Percentiles rank a stretch among this genome's conserved stretches.
Evolutionary conservation across 208 protist genomes (phyloP).

Genomic region (Borovskyia barvae): DNA sequence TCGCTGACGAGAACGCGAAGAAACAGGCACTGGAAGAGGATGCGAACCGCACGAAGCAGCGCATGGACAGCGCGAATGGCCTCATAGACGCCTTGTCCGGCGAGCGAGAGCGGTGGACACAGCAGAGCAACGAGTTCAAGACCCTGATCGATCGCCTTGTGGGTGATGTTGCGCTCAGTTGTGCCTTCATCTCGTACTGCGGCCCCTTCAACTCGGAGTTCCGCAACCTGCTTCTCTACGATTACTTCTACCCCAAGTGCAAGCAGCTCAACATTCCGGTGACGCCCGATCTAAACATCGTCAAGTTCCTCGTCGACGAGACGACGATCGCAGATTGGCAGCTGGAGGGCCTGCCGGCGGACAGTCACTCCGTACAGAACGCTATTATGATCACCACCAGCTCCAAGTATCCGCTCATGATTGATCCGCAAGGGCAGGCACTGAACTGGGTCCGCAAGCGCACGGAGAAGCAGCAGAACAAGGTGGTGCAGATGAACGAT

Average conservation of each 20-base stretch:
- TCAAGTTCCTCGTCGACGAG: conserved; percentile 96
- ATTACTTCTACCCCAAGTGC: conserved; percentile 92
- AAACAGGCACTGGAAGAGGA: conserved; percentile 97
- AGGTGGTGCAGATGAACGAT: conserved; percentile 93
- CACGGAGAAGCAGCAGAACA: conserved; percentile 76
- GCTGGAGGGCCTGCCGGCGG: conserved; percentile 97
- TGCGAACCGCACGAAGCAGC: conserved; percentile 93
- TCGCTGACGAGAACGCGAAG: conserved; percentile 93
- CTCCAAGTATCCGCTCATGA: conserved; percentile 96
- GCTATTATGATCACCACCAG: conserved; percentile 98
- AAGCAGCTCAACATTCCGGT: conserved; percentile 90
- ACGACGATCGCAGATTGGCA: conserved; percentile 97
- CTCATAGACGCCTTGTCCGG: conserved; percentile 97
- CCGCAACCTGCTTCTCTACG: conserved; percentile 91
- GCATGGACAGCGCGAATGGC: conserved; percentile 96
- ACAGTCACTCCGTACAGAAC: conserved; percentile 99
- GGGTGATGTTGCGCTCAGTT: conserved; percentile 97
- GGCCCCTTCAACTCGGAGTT: conserved; percentile 98
- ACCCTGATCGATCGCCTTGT: conserved; percentile 94
- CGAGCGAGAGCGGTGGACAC: conserved; percentile 96
- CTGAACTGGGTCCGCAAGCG: conserved; percentile 95
- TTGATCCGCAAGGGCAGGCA: conserved; percentile 98
- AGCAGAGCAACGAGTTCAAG: conserved; percentile 96
- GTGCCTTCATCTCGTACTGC: conserved; percentile 98
- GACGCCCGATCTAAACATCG: conserved; percentile 93